A percentile compares a stretch with the other conserved stretches of the same genome.
Evolutionary conservation across 352 stramenopile species (phyloP).

Genomic region (Thalassiosira sp.): DNA sequence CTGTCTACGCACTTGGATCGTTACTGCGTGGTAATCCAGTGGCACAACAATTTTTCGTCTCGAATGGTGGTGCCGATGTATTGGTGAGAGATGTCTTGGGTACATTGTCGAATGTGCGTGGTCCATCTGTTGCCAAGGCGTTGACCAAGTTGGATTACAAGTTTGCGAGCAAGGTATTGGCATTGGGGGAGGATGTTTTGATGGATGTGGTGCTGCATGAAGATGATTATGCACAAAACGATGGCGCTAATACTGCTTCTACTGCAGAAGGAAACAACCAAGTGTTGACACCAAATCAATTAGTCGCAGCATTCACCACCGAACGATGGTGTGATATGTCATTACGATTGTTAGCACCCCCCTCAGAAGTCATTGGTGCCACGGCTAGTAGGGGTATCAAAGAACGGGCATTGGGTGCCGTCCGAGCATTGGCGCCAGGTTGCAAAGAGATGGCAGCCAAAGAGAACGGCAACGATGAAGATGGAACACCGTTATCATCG

Average conservation of each 20-base stretch:
- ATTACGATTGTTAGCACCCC: slow-evolving; percentile 36
- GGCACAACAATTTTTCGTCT: slow-evolving; percentile 60
- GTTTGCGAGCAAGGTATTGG: slow-evolving; percentile 51
- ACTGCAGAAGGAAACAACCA: neutral
- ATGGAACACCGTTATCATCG: neutral
- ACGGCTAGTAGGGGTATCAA: slow-evolving; percentile 21
- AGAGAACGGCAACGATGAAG: neutral
- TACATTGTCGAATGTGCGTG: slow-evolving; percentile 40
- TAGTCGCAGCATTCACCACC: slow-evolving; percentile 56
- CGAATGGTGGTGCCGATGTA: slow-evolving; percentile 32
- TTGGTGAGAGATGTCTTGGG: slow-evolving; percentile 31
- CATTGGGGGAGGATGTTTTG: slow-evolving; percentile 63
- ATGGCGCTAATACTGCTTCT: neutral
- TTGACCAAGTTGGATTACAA: slow-evolving; percentile 52
- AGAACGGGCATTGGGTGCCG: slow-evolving; percentile 47
- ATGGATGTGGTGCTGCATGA: slow-evolving; percentile 58
- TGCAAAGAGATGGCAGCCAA: slow-evolving; percentile 30
- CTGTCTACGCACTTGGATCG: slow-evolving; percentile 71
- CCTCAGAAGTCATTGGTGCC: slow-evolving; percentile 22
- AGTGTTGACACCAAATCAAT: slow-evolving; percentile 23
- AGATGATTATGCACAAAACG: slow-evolving; percentile 16
- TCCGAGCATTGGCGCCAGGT: slow-evolving; percentile 43
- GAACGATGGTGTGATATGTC: slow-evolving; percentile 58
- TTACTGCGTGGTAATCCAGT: slow-evolving; percentile 68
- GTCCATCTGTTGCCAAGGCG: slow-evolving; percentile 4